Percentiles rank a stretch among this genome's conserved stretches.
Evolutionary conservation across 495 filamentous ascomycete genomes (phyloP).

Genomic region (Apodospora peruviana): DNA sequence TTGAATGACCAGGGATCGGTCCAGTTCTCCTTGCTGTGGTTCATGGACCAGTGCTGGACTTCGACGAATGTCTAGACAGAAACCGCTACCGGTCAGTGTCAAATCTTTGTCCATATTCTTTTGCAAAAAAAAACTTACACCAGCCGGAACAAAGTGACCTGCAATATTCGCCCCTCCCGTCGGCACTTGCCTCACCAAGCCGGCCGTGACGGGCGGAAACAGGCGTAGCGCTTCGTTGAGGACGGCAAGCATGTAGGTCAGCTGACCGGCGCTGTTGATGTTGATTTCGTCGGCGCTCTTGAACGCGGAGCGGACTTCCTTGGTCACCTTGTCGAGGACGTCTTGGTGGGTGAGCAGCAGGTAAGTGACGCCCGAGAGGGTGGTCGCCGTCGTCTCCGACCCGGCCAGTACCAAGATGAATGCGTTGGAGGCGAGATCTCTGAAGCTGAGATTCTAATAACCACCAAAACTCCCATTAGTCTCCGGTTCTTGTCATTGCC

Average conservation of each 20-base stretch:
- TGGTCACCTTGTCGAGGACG: slow-evolving; percentile 29
- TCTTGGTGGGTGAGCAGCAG: slow-evolving; percentile 41
- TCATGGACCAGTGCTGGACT: slow-evolving; percentile 30
- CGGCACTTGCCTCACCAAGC: slow-evolving; percentile 37
- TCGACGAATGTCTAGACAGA: slow-evolving; percentile 18
- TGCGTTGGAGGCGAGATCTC: slow-evolving; percentile 9
- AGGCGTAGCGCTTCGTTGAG: slow-evolving; percentile 52
- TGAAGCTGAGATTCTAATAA: neutral
- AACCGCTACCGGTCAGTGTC: neutral
- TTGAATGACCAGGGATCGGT: slow-evolving; percentile 29
- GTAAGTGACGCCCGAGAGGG: slow-evolving; percentile 43
- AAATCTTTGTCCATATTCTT: neutral
- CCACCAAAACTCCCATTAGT: neutral
- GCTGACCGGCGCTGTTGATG: slow-evolving; percentile 28
- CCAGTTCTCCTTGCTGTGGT: slow-evolving; percentile 32
- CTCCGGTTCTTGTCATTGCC: neutral
- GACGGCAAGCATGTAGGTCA: slow-evolving; percentile 51
- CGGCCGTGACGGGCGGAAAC: slow-evolving; percentile 45
- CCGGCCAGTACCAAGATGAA: slow-evolving; percentile 12
- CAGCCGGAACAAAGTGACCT: slow-evolving; percentile 35
- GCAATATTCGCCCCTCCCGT: slow-evolving; percentile 37
- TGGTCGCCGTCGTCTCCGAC: slow-evolving; percentile 52
- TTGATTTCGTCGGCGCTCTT: slow-evolving; percentile 41
- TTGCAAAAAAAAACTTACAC: slow-evolving; percentile 17
- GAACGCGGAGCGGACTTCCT: slow-evolving; percentile 48